phyloP scores from a whole-genome alignment of 148 eudicot genomes.

The Linanthus parryae region DNA sequence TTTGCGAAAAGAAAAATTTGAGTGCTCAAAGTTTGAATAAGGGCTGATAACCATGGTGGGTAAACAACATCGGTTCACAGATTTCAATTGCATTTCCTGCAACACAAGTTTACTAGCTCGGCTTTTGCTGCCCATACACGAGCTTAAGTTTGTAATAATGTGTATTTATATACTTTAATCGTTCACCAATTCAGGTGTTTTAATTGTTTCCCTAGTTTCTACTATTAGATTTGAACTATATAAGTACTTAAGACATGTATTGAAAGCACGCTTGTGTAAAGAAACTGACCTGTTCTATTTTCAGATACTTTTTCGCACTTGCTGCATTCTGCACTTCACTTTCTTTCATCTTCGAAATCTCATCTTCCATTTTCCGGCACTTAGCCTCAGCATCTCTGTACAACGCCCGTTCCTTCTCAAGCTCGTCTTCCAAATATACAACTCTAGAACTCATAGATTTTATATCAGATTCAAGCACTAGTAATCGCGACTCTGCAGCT shows the following conservation, averaged over 20 bases:
- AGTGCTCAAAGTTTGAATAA: too few relatives aligned
- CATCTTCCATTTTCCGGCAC: conserved; percentile 47
- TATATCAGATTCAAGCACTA: conserved; percentile 39
- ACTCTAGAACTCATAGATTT: conserved; percentile 41
- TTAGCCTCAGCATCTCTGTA: conserved; percentile 31
- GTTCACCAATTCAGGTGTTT: too few relatives aligned
- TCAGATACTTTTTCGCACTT: conserved; percentile 25
- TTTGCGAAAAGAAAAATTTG: too few relatives aligned
- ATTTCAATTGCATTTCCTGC: too few relatives aligned
- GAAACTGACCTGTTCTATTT: conserved; percentile 42
- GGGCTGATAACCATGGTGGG: too few relatives aligned
- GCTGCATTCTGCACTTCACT: conserved; percentile 28
- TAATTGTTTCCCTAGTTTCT: too few relatives aligned
- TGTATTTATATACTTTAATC: too few relatives aligned
- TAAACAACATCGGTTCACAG: too few relatives aligned
- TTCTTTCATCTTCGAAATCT: conserved; percentile 36
- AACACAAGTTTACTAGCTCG: too few relatives aligned
- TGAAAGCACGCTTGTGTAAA: not conserved
- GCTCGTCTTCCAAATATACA: conserved; percentile 31
- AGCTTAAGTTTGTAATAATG: too few relatives aligned
- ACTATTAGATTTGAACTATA: not conserved
- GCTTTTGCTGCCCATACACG: too few relatives aligned
- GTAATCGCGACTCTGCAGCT: conserved; percentile 29
- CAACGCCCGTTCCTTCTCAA: conserved; percentile 41
- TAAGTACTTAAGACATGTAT: not conserved